Base-by-base conservation (phyloP, 2,329 filamentous ascomycete genomes). In the Diaporthe destruens region DNA sequence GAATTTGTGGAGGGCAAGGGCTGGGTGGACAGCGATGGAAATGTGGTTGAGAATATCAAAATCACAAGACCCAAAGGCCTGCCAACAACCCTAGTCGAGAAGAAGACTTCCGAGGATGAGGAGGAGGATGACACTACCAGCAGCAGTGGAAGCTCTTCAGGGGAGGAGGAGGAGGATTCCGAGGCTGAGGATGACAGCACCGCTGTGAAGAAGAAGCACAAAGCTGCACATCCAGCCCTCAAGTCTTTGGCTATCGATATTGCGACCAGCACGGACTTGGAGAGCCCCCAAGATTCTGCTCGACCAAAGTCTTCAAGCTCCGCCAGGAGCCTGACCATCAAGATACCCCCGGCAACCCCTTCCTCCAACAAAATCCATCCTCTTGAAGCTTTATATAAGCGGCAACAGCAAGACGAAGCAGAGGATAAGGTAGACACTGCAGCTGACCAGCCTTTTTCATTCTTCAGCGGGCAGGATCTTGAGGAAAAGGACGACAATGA, bases 321-420 rank as follows among this genome's bases (percentile, higher is more conserved):
- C 14, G 79, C 84, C 44, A 84, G 82, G 73, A 85, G 83, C 76
- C 81, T 91, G 55, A 87, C 85, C 34, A 89, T 91, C 80, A 87
- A 86, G 77, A 88, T 89, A 71, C 87, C 87, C 20, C 83, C 80
- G 29, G 39, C 81, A 36, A 83, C 85, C 25, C 74, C 81, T 69
- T 85, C 85, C 7, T 74, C 80, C 3, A 76, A 81, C 66, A 85
- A 88, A 75, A 85, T 98, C 0, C 96, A 98, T 77, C 96, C 96
- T 0, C 87, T 98, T 1, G 95, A 98, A 84, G 94, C 94, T 0
- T 88, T 98, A 2, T 99, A 97, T 87, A 98, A 98, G 83, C 90
- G 90, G 6, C 82, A 89, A 0, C 87, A 89, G 47, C 81, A 84
- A 42, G 81, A 81, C 5, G 81, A 80, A 74, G 76, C 84, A 77